Evolutionary conservation across 176 grass and related monocot species (phyloP).

Genomic region (Aegilops longissima): DNA sequence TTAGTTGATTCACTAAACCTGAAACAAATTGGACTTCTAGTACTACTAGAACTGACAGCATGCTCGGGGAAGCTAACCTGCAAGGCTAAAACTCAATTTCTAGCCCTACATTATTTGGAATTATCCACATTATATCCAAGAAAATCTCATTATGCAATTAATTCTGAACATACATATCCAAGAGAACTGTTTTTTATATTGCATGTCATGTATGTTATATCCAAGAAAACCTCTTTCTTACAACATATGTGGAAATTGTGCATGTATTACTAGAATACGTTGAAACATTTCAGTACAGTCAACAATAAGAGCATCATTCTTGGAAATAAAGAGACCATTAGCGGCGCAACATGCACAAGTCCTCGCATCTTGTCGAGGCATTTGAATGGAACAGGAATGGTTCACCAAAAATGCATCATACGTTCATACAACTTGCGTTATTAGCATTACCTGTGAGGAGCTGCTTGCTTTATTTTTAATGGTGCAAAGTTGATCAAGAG

Average conservation of each 20-base stretch:
- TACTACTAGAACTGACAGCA: not conserved
- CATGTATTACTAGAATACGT: not conserved
- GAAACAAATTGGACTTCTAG: not conserved
- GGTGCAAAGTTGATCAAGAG: constrained; percentile 73
- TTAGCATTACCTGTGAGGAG: constrained; percentile 67
- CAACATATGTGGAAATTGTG: not conserved
- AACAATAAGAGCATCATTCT: not conserved
- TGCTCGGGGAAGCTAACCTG: not conserved
- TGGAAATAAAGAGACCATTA: not conserved
- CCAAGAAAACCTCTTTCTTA: not conserved
- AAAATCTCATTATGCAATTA: not conserved
- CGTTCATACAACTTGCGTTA: not conserved
- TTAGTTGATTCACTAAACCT: not conserved
- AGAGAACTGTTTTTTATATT: not conserved
- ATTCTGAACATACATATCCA: not conserved
- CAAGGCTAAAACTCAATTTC: not conserved
- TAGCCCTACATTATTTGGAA: not conserved
- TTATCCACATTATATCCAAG: not conserved
- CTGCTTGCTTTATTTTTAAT: constrained; percentile 74
- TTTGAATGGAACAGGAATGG: not conserved
- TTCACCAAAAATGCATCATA: not conserved
- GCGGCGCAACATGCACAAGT: not conserved
- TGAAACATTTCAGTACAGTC: not conserved
- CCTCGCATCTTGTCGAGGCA: not conserved
- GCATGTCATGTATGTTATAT: not conserved